phyloP scores from a whole-genome alignment of 768 basidiomycete species.

The Rhodotorula graminis region DNA sequence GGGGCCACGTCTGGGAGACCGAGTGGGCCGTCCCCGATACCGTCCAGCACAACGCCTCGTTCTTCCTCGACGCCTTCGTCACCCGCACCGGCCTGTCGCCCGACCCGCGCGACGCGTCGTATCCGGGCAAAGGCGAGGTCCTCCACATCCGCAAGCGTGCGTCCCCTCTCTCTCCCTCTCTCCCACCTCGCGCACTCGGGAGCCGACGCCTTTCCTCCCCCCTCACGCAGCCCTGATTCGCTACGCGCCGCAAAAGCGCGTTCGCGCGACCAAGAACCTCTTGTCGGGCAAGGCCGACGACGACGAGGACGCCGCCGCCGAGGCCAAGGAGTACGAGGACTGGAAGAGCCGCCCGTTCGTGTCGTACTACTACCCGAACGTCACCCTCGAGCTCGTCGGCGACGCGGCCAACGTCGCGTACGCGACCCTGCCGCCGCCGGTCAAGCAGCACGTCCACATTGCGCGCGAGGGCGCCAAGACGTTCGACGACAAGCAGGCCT shows the following conservation, averaged over 20 bases:
- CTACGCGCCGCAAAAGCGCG: conserved; percentile 67
- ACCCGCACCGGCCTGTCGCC: conserved; percentile 63
- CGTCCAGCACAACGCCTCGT: conserved; percentile 69
- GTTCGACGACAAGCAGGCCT: conserved; percentile 44
- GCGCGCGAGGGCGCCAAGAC: conserved; percentile 48
- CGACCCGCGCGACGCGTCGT: conserved; percentile 57
- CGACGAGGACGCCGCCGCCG: conserved; percentile 32
- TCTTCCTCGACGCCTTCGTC: conserved; percentile 80
- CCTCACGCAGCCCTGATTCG: conserved; percentile 57
- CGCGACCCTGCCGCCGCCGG: conserved; percentile 57
- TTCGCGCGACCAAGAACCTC: conserved; percentile 77
- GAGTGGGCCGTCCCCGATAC: conserved; percentile 40
- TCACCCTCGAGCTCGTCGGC: conserved; percentile 79
- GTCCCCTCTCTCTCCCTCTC: conserved; percentile 58
- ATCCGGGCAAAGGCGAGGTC: conserved; percentile 55
- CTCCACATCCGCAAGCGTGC: conserved; percentile 57
- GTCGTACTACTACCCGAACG: conserved; percentile 72
- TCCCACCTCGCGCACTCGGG: conserved; percentile 2
- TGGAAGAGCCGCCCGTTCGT: conserved; percentile 44
- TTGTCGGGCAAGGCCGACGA: conserved; percentile 51
- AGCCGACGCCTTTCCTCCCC: too few species aligned
- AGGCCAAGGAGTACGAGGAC: conserved; percentile 14
- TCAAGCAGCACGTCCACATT: conserved; percentile 57
- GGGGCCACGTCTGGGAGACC: conserved; percentile 29
- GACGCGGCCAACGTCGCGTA: conserved; percentile 60